A percentile compares a stretch with the other conserved stretches of the same genome.
These are phyloP conservation scores for Cubamyces lactineus DNA, from an alignment of 768 basidiomycete genomes.

Conservation along the genomic window DNA sequence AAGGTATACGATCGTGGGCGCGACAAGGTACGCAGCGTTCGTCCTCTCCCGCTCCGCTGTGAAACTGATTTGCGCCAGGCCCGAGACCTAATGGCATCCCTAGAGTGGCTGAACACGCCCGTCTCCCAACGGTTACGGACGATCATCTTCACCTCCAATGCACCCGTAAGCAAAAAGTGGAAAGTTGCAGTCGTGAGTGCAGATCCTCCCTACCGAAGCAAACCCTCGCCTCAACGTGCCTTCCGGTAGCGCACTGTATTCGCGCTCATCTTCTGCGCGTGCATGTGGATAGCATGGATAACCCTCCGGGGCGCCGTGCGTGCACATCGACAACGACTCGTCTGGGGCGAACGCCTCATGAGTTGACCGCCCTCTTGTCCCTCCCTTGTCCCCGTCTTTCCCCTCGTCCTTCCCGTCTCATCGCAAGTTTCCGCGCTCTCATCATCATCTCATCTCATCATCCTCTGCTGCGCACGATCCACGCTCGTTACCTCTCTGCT, in stretches of 20 bases:
- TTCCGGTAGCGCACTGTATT: constrained; percentile 46
- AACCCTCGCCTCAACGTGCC: background rate
- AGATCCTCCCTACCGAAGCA: background rate
- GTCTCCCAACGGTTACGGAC: constrained; percentile 76
- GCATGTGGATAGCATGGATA: constrained; percentile 62
- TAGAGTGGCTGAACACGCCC: constrained; percentile 79
- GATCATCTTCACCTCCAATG: constrained; percentile 72
- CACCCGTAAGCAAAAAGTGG: constrained; percentile 76
- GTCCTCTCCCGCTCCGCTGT: background rate
- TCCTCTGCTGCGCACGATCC: background rate
- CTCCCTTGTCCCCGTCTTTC: too few species aligned
- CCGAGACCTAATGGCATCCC: constrained; percentile 59
- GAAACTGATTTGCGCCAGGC: constrained; percentile 48
- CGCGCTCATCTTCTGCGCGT: constrained; percentile 56
- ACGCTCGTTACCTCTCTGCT: background rate
- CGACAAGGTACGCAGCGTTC: constrained; percentile 56
- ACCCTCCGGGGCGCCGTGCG: constrained; percentile 68
- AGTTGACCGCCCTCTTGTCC: constrained; percentile 54
- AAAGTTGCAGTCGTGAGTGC: constrained; percentile 58
- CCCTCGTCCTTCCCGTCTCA: background rate
- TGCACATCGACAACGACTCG: constrained; percentile 72
- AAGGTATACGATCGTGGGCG: constrained; percentile 74
- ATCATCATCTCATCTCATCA: background rate
- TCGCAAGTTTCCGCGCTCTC: background rate
- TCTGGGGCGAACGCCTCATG: constrained; percentile 82